Percentiles rank a stretch among this genome's conserved stretches.
These are phyloP conservation scores for Sporobolomyces phaffii DNA, from an alignment of 768 basidiomycete species.

Conservation along the genomic window DNA sequence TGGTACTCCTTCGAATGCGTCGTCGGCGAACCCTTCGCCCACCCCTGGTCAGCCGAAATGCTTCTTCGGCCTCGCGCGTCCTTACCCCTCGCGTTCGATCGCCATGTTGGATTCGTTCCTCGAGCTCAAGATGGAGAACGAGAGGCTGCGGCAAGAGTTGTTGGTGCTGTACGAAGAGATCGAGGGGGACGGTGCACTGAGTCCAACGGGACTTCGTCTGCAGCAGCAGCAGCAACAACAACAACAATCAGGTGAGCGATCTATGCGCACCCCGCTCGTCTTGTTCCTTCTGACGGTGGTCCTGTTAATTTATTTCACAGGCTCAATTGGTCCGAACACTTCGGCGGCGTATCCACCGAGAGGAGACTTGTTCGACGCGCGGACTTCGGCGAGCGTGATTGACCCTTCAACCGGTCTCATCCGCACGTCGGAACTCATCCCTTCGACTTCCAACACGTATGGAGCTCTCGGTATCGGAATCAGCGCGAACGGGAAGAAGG, in stretches of 20 bases:
- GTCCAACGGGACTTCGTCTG: neutral
- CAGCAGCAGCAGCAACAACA: neutral
- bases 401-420: constrained; percentile 37
- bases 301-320: no score
- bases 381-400: constrained; percentile 23
- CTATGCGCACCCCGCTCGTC: no score
- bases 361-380: constrained; percentile 23
- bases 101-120: constrained; percentile 59
- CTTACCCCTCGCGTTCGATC: constrained; percentile 67
- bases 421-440: constrained; percentile 31
- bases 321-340: neutral
- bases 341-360: constrained; percentile 16
- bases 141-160: constrained; percentile 61
- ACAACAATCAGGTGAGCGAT: neutral
- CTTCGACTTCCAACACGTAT: constrained; percentile 39
- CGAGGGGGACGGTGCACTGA: constrained; percentile 27
- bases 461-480: constrained; percentile 42
- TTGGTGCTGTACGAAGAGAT: constrained; percentile 41
- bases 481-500: constrained; percentile 26
- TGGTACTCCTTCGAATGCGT: constrained; percentile 46
- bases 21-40: neutral
- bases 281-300: no score
- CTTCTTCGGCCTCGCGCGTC: constrained; percentile 70
- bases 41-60: constrained; percentile 50
- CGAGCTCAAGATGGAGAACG: constrained; percentile 83